Evolutionary conservation across 1,284 basidiomycete genomes (phyloP).

Genomic region (Trichosporon sp.): DNA sequence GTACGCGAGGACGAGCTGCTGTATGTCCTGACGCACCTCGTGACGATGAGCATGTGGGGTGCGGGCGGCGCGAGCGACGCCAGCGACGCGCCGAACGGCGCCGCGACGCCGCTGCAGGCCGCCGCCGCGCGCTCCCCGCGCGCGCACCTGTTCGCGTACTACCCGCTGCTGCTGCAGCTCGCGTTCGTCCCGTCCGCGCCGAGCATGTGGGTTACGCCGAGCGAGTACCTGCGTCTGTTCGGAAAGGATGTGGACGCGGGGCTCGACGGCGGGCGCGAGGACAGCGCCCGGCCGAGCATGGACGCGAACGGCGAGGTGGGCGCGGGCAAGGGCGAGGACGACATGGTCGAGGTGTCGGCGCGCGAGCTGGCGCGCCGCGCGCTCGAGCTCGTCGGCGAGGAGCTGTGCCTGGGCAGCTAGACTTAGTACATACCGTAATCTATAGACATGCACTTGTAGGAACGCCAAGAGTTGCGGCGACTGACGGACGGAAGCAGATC

Average conservation of each 20-base stretch:
- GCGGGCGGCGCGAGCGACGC: constrained; percentile 51
- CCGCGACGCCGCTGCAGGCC: constrained; percentile 31
- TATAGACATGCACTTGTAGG: background rate
- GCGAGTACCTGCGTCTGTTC: constrained; percentile 33
- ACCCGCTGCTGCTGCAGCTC: constrained; percentile 70
- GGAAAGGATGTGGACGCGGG: constrained; percentile 6
- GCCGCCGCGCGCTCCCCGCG: constrained; percentile 61
- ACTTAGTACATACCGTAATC: background rate
- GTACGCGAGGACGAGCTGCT: constrained; percentile 83
- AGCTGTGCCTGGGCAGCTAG: constrained; percentile 28
- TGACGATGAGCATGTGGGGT: constrained; percentile 63
- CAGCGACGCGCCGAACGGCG: background rate
- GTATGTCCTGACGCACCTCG: constrained; percentile 73
- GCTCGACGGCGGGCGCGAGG: background rate
- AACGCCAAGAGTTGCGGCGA: no score
- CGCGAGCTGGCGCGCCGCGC: constrained; percentile 64
- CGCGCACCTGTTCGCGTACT: constrained; percentile 81
- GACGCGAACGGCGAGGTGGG: constrained; percentile 10
- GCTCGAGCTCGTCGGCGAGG: constrained; percentile 65
- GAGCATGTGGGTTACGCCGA: constrained; percentile 58
- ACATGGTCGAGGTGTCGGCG: constrained; percentile 59
- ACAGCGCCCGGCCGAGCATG: background rate
- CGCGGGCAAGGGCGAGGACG: constrained; percentile 34
- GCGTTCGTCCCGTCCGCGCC: constrained; percentile 64
- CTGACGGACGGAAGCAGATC: no score